A percentile compares a stretch with the other conserved stretches of the same genome.
These are phyloP conservation scores for Chalaropsis thielavioides DNA, from an alignment of 2,329 filamentous ascomycete species.

Conservation along the genomic window DNA sequence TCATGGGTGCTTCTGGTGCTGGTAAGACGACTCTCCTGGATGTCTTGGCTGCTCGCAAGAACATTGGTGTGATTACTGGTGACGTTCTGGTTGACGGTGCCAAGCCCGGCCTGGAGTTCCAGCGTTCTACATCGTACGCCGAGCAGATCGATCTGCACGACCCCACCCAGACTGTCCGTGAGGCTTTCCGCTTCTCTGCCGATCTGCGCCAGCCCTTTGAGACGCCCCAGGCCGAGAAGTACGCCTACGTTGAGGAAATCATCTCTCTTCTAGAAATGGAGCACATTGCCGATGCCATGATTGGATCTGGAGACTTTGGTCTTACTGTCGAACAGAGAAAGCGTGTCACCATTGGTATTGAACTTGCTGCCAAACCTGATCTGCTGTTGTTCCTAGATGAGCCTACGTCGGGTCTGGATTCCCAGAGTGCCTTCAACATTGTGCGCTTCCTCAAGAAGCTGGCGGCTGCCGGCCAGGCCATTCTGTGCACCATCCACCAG, in stretches of 20 bases:
- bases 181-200: slow-evolving; percentile 49
- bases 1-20: slow-evolving; percentile 75
- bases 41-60: slow-evolving; percentile 50
- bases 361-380: slow-evolving; percentile 70
- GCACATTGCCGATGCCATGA: slow-evolving; percentile 42
- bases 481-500: slow-evolving; percentile 84
- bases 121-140: slow-evolving; percentile 46
- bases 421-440: slow-evolving; percentile 54
- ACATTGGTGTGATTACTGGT: slow-evolving; percentile 44
- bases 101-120: slow-evolving; percentile 45
- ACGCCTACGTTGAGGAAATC: slow-evolving; percentile 47
- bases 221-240: slow-evolving; percentile 40
- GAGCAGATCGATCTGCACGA: slow-evolving; percentile 51
- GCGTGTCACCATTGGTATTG: slow-evolving; percentile 82
- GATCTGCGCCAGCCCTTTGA: slow-evolving; percentile 43
- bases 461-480: slow-evolving; percentile 67
- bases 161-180: slow-evolving; percentile 46
- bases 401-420: slow-evolving; percentile 61
- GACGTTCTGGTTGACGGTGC: slow-evolving; percentile 43
- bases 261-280: slow-evolving; percentile 46
- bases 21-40: slow-evolving; percentile 79
- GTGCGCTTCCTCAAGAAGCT: slow-evolving; percentile 54
- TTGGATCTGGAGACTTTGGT: slow-evolving; percentile 50
- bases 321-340: slow-evolving; percentile 52
- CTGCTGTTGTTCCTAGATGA: slow-evolving; percentile 67